Evolutionary conservation across 1,139 yeast genomes (phyloP).

Genomic region (Debaryomyces nepalensis): DNA sequence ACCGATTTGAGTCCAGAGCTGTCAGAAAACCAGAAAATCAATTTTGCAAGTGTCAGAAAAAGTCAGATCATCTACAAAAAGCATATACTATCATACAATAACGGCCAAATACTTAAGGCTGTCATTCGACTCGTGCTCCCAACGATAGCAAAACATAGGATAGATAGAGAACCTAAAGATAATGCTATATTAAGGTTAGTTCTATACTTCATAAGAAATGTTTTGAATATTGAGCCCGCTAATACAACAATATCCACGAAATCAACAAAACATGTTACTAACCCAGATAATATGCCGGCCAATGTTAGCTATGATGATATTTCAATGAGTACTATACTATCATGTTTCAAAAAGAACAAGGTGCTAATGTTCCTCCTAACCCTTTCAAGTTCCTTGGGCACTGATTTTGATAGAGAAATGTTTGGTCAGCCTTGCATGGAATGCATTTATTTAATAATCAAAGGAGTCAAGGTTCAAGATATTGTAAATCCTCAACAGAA

Average conservation of each 20-base stretch:
- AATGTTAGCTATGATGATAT: slow-evolving; percentile 67
- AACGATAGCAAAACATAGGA: slow-evolving; percentile 56
- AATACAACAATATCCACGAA: slow-evolving; percentile 52
- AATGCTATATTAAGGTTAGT: slow-evolving; percentile 74
- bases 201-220: slow-evolving; percentile 73
- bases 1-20: slow-evolving; percentile 52
- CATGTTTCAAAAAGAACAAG: slow-evolving; percentile 64
- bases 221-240: slow-evolving; percentile 76
- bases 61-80: slow-evolving; percentile 77
- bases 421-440: slow-evolving; percentile 73
- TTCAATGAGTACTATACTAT: slow-evolving; percentile 60
- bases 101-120: slow-evolving; percentile 70
- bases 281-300: slow-evolving; percentile 55
- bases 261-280: slow-evolving; percentile 31
- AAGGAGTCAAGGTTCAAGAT: slow-evolving; percentile 53
- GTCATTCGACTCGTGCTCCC: slow-evolving; percentile 73
- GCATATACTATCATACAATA: slow-evolving; percentile 58
- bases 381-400: slow-evolving; percentile 64
- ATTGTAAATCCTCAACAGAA: slow-evolving; percentile 14
- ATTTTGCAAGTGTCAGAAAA: slow-evolving; percentile 63
- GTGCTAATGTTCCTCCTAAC: slow-evolving; percentile 75
- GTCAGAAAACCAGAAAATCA: slow-evolving; percentile 58
- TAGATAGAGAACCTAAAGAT: slow-evolving; percentile 72
- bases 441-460: slow-evolving; percentile 64
- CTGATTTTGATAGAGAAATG: slow-evolving; percentile 62